Evolutionary conservation across 768 basidiomycete genomes (phyloP), one percentile per base, ranked within the genome.

Genomic region (Tylopilus cervinicoccineus): DNA sequence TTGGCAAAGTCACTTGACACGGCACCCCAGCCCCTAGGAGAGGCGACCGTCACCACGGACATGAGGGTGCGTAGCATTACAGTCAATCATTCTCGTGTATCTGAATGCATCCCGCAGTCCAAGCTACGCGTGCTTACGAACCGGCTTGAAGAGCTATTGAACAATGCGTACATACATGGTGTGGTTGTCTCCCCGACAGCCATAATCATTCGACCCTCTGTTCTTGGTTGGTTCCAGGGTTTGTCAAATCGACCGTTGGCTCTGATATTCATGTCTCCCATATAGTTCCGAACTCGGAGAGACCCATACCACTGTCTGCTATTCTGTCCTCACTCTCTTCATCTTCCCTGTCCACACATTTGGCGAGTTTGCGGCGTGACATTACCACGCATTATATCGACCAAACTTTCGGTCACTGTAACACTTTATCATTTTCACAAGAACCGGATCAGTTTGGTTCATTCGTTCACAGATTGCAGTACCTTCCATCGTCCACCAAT

Each of bases 81-180:
- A n/a, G 39, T 32, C 12, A 16, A 14, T 29, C 37, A 20, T 26
- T 5, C 10, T 20, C 8, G 3, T 33, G 37, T 34, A n/a, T 43
- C 44, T 55, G 16, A 57, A 17, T 46, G 14, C 12, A 24, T 17
- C 5, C 8, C 16, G 6, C 54, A 92, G 88, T 73, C 70, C 42
- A 79, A 71, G 54, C 75, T 81, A 49, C 75, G 74, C 50, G 74
- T 78, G 9, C 64, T 76, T 22, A 73, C 74, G 58, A 80, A 84
- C 47, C 77, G 78, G 31, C 66, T 79, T 7, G 81, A 88, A 59
- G 89, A 90, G 51, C 81, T 88, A 57, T 72, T 92, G 20, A 78
- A 74, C 54, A 81, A 87, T 39, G 84, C 83, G 3, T 89, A 80
- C 58, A 65, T 77, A 19, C 75, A 80, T 57, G 75, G 83, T 58